Evolutionary conservation across 2,329 filamentous ascomycete genomes (phyloP).

Genomic region (Nemania sp.): DNA sequence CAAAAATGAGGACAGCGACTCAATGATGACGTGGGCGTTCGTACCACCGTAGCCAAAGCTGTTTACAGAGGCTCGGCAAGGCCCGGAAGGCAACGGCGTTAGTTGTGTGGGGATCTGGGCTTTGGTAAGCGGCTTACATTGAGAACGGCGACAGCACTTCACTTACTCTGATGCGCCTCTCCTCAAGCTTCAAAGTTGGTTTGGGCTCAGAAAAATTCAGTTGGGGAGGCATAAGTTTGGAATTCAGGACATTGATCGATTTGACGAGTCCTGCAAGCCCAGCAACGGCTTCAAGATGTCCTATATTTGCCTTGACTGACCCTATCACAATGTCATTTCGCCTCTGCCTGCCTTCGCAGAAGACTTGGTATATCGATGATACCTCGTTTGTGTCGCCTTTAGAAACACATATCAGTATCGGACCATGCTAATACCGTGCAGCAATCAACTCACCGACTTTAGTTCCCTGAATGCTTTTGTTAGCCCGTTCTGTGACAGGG

Average conservation of each 20-base stretch:
- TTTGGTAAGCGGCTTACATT: neutral
- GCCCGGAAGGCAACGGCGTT: slow-evolving; percentile 7
- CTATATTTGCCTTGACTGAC: slow-evolving; percentile 16
- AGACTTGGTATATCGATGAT: slow-evolving; percentile 7
- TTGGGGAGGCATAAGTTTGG: slow-evolving; percentile 6
- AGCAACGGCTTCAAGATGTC: slow-evolving; percentile 10
- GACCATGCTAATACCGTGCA: neutral
- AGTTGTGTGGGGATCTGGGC: slow-evolving; percentile 7
- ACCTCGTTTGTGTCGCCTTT: slow-evolving; percentile 11
- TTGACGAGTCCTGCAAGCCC: slow-evolving; percentile 15
- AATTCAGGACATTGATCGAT: slow-evolving; percentile 9
- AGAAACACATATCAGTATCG: neutral
- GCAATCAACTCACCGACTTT: slow-evolving; percentile 2
- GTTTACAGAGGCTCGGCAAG: slow-evolving; percentile 14
- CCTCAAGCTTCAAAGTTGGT: slow-evolving; percentile 1
- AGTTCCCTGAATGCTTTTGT: slow-evolving; percentile 2
- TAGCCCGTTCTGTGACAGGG: too few species aligned
- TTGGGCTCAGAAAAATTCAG: slow-evolving; percentile 6
- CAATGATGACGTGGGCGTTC: slow-evolving; percentile 10
- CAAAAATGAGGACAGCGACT: slow-evolving; percentile 7
- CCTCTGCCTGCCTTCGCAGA: neutral
- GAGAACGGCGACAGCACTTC: neutral
- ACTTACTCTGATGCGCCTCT: slow-evolving; percentile 8
- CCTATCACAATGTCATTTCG: slow-evolving; percentile 5
- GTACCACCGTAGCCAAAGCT: slow-evolving; percentile 16